phyloP scores from a whole-genome alignment of 257 asterid species.

The Nicotiana sylvestris region DNA sequence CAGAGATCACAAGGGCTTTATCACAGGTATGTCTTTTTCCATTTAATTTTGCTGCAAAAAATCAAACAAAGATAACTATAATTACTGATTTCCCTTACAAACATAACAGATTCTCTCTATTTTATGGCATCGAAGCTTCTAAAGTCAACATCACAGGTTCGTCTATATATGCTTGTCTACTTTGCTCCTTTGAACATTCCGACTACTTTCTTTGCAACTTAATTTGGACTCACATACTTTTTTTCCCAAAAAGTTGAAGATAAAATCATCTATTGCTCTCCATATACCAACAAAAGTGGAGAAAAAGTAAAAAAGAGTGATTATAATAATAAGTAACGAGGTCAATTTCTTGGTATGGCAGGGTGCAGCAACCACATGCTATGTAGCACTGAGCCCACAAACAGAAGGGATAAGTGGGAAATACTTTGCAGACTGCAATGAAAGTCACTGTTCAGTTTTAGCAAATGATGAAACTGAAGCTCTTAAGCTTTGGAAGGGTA shows the following conservation, averaged over 20 bases:
- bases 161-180: slow-evolving; percentile 30
- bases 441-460: slow-evolving; percentile 55
- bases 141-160: slow-evolving; percentile 91
- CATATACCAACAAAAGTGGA: not conserved
- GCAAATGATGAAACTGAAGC: slow-evolving; percentile 59
- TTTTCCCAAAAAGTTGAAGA: not conserved
- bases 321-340: not conserved
- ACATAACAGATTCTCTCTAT: slow-evolving; percentile 67
- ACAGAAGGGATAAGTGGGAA: slow-evolving; percentile 53
- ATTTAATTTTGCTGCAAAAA: not conserved
- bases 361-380: slow-evolving; percentile 94
- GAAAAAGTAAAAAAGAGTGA: not conserved
- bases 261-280: not conserved
- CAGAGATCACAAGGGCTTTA: slow-evolving; percentile 89
- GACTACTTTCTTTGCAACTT: not conserved
- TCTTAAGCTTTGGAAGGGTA: slow-evolving; percentile 59
- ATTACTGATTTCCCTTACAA: not conserved
- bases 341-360: slow-evolving; percentile 21
- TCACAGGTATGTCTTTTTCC: slow-evolving; percentile 65
- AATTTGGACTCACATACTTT: not conserved
- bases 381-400: slow-evolving; percentile 65
- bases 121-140: slow-evolving; percentile 90
- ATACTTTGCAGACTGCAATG: slow-evolving; percentile 88
- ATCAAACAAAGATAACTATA: not conserved
- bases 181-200: not conserved